Evolutionary conservation across 2,329 filamentous ascomycete species (phyloP).

Genomic region (Penicillium sp.): DNA sequence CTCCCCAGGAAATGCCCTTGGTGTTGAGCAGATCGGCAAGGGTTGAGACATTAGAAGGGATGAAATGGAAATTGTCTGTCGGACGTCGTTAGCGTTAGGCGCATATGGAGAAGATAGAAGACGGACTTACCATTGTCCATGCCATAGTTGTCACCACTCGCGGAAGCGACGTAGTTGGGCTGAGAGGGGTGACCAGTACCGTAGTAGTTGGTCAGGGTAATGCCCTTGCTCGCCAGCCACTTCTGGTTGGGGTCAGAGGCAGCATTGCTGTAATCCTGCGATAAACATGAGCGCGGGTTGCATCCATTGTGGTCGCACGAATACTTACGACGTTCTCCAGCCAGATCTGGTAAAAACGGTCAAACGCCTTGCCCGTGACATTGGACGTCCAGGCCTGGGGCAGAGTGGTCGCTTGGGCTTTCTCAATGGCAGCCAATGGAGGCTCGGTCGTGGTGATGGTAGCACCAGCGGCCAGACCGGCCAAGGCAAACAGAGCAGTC

Average conservation of each 20-base stretch:
- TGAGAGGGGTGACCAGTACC: conserved; percentile 69
- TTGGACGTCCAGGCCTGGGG: conserved; percentile 60
- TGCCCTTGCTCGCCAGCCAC: conserved; percentile 47
- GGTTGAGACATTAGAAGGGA: conserved; percentile 62
- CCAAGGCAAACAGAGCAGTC: too few species aligned
- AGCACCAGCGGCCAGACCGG: too few species aligned
- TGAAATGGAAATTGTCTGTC: too few species aligned
- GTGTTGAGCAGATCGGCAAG: conserved; percentile 66
- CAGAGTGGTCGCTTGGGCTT: conserved; percentile 54
- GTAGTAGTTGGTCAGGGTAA: conserved; percentile 59
- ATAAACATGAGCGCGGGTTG: not conserved
- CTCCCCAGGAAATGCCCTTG: conserved; percentile 63
- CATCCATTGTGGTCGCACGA: too few species aligned
- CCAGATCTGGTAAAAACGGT: conserved; percentile 71
- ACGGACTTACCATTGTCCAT: conserved; percentile 66
- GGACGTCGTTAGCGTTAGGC: too few species aligned
- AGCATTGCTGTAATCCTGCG: conserved; percentile 60
- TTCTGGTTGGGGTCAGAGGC: conserved; percentile 52
- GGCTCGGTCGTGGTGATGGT: conserved; percentile 29
- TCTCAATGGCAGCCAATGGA: conserved; percentile 27
- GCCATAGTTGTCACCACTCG: conserved; percentile 71
- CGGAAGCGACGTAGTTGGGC: conserved; percentile 70
- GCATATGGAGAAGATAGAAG: too few species aligned
- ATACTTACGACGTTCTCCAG: conserved; percentile 69
- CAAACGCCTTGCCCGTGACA: conserved; percentile 68